These are phyloP conservation scores for Isatis tinctoria DNA, from an alignment of 345 rosid genomes.

Conservation along the genomic window DNA sequence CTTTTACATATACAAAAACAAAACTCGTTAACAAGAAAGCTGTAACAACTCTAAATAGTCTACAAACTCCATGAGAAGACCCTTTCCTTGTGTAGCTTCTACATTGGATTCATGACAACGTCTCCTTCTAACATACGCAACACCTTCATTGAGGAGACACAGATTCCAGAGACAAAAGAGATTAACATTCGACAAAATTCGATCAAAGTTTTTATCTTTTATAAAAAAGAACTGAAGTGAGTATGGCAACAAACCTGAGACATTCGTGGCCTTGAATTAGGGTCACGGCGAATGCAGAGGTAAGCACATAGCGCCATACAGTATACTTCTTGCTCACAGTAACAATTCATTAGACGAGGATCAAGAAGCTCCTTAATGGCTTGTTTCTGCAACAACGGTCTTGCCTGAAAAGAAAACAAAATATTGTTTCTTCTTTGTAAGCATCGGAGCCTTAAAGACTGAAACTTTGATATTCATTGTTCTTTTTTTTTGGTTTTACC, in stretches of 20 bases:
- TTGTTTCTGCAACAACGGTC: constrained; percentile 73
- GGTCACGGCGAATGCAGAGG: constrained; percentile 83
- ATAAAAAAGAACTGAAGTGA: neutral
- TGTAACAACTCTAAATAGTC: constrained; percentile 8
- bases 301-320: constrained; percentile 89
- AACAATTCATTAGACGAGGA: constrained; percentile 55
- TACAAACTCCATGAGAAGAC: constrained; percentile 11
- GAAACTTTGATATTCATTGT: neutral
- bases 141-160: constrained; percentile 46
- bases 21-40: constrained; percentile 6
- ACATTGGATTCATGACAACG: constrained; percentile 35
- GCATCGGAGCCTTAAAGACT: neutral
- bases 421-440: neutral
- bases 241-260: constrained; percentile 63
- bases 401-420: constrained; percentile 48
- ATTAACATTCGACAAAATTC: neutral
- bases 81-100: constrained; percentile 15
- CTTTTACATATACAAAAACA: neutral
- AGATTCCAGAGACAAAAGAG: neutral
- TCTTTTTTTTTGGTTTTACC: constrained; percentile 41
- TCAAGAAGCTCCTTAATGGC: constrained; percentile 74
- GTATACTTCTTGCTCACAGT: constrained; percentile 59
- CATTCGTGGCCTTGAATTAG: constrained; percentile 85
- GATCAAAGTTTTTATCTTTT: neutral
- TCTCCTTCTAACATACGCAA: constrained; percentile 84